A percentile compares a stretch with the other conserved stretches of the same genome.
Evolutionary conservation across 768 basidiomycete genomes (phyloP).

Genomic region (Crassisporium funariophilum): DNA sequence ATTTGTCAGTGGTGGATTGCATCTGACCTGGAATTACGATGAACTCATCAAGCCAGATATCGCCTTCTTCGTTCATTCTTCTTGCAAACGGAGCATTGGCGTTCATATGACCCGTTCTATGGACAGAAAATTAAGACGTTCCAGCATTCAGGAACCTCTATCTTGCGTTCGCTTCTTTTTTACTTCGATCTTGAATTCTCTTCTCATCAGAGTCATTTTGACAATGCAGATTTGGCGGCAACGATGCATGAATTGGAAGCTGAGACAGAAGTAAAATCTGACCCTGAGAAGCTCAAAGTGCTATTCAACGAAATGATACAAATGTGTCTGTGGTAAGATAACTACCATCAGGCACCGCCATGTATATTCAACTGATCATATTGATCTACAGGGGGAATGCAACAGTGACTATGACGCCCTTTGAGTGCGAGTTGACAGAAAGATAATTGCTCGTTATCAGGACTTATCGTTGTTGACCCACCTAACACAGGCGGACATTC

Average conservation of each 20-base stretch:
- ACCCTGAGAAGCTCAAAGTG: conserved; percentile 57
- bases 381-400: conserved; percentile 79
- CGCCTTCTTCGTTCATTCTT: conserved; percentile 79
- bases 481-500: conserved; percentile 79
- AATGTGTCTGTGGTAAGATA: conserved; percentile 80
- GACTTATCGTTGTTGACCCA: conserved; percentile 92
- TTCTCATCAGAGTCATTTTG: not conserved
- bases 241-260: conserved; percentile 67
- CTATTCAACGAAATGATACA: conserved; percentile 86
- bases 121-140: conserved; percentile 81
- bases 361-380: not conserved
- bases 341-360: not conserved
- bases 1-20: conserved; percentile 54
- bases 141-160: conserved; percentile 72
- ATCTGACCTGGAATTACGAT: not conserved
- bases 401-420: conserved; percentile 54
- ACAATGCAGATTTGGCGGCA: conserved; percentile 62
- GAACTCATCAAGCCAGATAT: conserved; percentile 53
- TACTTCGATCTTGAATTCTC: not conserved
- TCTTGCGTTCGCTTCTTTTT: conserved; percentile 58
- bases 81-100: conserved; percentile 68
- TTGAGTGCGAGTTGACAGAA: not conserved
- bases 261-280: conserved; percentile 31
- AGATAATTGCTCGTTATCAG: conserved; percentile 37
- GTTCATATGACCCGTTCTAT: conserved; percentile 79